Conservation (phyloP, 129 eudicot species). For the Centaurea solstitialis region DNA sequence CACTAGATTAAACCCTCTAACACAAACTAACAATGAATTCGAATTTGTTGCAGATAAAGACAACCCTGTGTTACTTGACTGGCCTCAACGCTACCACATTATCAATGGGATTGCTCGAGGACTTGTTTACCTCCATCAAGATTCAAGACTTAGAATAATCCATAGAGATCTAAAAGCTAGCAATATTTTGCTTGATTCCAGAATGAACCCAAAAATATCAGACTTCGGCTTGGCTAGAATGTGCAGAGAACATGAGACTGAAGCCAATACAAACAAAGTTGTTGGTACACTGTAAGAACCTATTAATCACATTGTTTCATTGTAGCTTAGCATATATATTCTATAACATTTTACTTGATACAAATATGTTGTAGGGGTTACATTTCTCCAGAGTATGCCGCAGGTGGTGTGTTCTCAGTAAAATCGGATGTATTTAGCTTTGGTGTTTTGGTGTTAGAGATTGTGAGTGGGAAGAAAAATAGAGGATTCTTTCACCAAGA, state of each 20-base stretch:
- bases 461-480: constrained; percentile 32
- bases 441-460: constrained; percentile 29
- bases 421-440: constrained; percentile 35
- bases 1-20: not conserved
- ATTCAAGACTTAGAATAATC: constrained; percentile 34
- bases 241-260: constrained; percentile 28
- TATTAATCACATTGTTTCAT: not conserved
- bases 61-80: constrained; percentile 17
- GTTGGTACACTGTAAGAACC: constrained; percentile 43
- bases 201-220: constrained; percentile 43
- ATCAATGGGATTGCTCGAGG: constrained; percentile 48
- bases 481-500: constrained; percentile 32
- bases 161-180: constrained; percentile 44
- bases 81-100: constrained; percentile 41
- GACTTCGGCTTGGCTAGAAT: constrained; percentile 50
- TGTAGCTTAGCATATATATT: not conserved
- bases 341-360: not conserved
- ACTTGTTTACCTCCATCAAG: constrained; percentile 48
- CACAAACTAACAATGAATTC: not conserved
- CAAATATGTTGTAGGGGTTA: constrained; percentile 10
- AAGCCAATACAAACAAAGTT: constrained; percentile 35
- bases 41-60: constrained; percentile 4
- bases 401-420: constrained; percentile 28
- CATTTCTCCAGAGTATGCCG: constrained; percentile 29
- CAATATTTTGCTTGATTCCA: constrained; percentile 35